These are phyloP conservation scores for Trichoderma cornu-damae DNA, from an alignment of 2,329 filamentous ascomycete genomes.

Conservation along the genomic window DNA sequence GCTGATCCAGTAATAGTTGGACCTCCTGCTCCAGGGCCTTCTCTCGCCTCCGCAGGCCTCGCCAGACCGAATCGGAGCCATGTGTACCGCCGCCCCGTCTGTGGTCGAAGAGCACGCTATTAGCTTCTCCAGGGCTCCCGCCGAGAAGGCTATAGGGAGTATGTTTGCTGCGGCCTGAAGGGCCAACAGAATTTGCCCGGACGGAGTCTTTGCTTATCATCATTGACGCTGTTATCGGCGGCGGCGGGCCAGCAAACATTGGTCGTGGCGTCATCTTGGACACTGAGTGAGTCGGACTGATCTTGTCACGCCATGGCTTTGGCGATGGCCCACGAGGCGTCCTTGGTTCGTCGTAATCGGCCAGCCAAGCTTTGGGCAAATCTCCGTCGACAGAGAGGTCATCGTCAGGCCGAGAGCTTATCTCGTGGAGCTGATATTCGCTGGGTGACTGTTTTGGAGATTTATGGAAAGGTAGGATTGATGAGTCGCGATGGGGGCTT, in stretches of 20 bases:
- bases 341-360: constrained; percentile 19
- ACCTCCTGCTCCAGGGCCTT: constrained; percentile 43
- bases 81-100: constrained; percentile 26
- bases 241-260: constrained; percentile 47
- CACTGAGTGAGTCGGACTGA: constrained; percentile 30
- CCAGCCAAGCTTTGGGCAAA: constrained; percentile 23
- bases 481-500: constrained; percentile 24
- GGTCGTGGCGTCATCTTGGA: constrained; percentile 31
- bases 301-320: constrained; percentile 23
- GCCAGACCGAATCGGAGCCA: constrained; percentile 44
- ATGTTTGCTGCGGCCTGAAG: constrained; percentile 1
- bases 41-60: constrained; percentile 43
- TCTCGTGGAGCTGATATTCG: constrained; percentile 38
- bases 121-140: constrained; percentile 16
- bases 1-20: constrained; percentile 45
- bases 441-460: constrained; percentile 25
- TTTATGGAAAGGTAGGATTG: constrained; percentile 28
- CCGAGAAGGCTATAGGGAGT: constrained; percentile 9
- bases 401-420: constrained; percentile 36
- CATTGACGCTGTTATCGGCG: constrained; percentile 45
- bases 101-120: constrained; percentile 39
- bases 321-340: constrained; percentile 18
- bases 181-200: not conserved
- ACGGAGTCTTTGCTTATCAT: constrained; percentile 26
- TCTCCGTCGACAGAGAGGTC: constrained; percentile 22